A percentile compares a stretch with the other conserved stretches of the same genome.
Conservation (phyloP, 148 eudicot species). For the Oxyria digyna region DNA sequence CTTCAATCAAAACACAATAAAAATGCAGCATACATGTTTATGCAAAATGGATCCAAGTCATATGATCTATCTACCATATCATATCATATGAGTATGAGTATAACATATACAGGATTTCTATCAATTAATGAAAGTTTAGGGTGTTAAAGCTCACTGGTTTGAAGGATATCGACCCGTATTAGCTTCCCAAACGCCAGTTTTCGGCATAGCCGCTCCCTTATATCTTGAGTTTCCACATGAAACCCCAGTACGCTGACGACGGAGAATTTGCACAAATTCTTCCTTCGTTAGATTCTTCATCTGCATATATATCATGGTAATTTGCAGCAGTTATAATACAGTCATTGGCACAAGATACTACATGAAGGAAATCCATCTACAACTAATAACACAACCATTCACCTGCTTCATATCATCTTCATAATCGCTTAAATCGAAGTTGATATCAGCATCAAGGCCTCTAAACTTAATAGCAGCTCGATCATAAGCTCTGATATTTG, state of each 20-base stretch:
- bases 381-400: not conserved
- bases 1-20: not conserved
- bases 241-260: constrained; percentile 10
- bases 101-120: not conserved
- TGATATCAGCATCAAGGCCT: constrained; percentile 12
- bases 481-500: constrained; percentile 7
- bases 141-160: not conserved
- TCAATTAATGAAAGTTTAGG: not conserved
- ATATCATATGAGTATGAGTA: not conserved
- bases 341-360: not conserved
- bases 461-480: constrained; percentile 10
- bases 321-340: not conserved
- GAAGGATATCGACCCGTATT: not conserved
- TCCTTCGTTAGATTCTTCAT: constrained; percentile 8
- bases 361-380: not conserved
- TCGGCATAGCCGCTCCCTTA: not conserved
- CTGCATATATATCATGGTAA: not conserved
- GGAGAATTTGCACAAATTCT: constrained; percentile 11
- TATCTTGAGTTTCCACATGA: constrained; percentile 8
- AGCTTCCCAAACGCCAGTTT: constrained; percentile 2
- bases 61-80: not conserved
- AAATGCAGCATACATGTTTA: not conserved
- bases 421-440: constrained; percentile 4
- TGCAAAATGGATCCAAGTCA: not conserved
- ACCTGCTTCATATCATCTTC: constrained; percentile 10